Evolutionary conservation across 371 early-diverging fungal species (phyloP).

Genomic region (Haplosporangium sp.): DNA sequence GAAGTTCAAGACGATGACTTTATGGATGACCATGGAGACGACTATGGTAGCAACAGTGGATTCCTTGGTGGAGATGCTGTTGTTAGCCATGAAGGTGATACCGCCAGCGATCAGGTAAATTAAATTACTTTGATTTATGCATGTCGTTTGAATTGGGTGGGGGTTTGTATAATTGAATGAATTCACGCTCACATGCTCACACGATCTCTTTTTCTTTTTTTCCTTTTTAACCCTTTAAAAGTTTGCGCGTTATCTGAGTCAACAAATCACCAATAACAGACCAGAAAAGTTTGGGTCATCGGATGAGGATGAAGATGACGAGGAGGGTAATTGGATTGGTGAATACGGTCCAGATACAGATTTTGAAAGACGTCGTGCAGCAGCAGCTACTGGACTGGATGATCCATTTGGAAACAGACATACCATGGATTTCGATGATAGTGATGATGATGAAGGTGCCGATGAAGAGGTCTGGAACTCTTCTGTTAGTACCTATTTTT

Average conservation of each 20-base stretch:
- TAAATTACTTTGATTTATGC: background rate
- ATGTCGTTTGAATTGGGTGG: too few relatives aligned
- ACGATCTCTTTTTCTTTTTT: constrained; percentile 7
- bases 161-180: too few relatives aligned
- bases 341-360: constrained; percentile 39
- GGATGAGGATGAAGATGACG: constrained; percentile 67
- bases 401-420: constrained; percentile 39
- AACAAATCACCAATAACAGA: constrained; percentile 71
- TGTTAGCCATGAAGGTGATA: constrained; percentile 60
- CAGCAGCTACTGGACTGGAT: constrained; percentile 15
- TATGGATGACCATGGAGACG: constrained; percentile 62
- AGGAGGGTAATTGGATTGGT: constrained; percentile 62
- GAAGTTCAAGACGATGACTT: constrained; percentile 55
- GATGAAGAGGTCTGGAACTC: constrained; percentile 45
- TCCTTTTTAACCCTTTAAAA: constrained; percentile 35
- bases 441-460: constrained; percentile 44
- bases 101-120: constrained; percentile 62
- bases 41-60: constrained; percentile 52
- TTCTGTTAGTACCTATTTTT: constrained; percentile 14
- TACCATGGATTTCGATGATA: constrained; percentile 44
- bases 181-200: background rate
- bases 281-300: constrained; percentile 72
- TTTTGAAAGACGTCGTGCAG: constrained; percentile 40
- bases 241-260: constrained; percentile 77
- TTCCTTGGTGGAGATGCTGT: constrained; percentile 58